Base-by-base conservation (phyloP, 2,329 filamentous ascomycete genomes). In the Penicillium corylophilum region DNA sequence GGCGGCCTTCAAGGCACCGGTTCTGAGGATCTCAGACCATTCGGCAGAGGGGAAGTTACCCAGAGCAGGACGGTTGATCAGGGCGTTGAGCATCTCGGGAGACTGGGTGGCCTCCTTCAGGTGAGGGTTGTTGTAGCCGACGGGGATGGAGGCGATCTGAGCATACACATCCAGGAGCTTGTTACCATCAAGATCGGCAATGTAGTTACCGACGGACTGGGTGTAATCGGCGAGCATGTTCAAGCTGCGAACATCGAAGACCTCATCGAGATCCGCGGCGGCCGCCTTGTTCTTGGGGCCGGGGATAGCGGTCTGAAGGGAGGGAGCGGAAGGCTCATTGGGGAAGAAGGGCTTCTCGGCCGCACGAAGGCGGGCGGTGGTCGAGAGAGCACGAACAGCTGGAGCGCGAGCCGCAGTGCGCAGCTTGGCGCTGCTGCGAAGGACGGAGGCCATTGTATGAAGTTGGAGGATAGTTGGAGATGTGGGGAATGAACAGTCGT, bases 71-170 rank as follows among this genome's bases (percentile, higher is more conserved):
- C 91, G 84, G 80, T 96, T 95, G 79, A 95, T 88, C 64, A 96
- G 77, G 50, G 89, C 83, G 52, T 80, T 85, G 65, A 84, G 77
- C 89, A 95, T 95, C 65, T 92, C 87, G 22, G 86, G 85, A 50
- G 86, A 87, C 55, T 82, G 81, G 23, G 89, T 88, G 29, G 86
- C 85, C 64, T 84, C 79, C 60, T 83, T 77, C 56, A 96, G 82
- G 59, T 80, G 75, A 6, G 89, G 86, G 77, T 96, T 96, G 81
- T 93, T 95, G 82, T 96, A 96, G 54, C 91, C 91, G 41, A 96
- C 80, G 3, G 91, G 89, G 64, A 96, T 96, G 38, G 90, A 95
- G 57, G 91, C 91, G 67, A 96, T 96, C 75, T 96, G 91, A 46
- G 91, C 89, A 68, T 93, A 78, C 68, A 80, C 77, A 68, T 80